Evolutionary conservation across 306 rosid species (phyloP).

Genomic region (Lagenaria siceraria): DNA sequence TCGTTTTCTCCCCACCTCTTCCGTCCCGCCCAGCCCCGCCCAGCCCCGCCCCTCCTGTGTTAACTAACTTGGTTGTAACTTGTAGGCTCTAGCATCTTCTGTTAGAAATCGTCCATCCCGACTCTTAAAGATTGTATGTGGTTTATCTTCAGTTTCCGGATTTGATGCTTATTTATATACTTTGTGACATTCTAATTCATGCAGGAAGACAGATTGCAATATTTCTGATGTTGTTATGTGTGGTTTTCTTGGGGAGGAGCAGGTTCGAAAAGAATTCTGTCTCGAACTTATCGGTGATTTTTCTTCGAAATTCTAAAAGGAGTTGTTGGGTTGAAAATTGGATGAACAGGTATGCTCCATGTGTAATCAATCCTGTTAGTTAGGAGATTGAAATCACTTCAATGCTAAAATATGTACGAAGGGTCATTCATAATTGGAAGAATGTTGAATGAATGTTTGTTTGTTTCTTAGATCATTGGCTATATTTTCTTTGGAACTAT

Average conservation of each 20-base stretch:
- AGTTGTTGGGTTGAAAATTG: conserved; percentile 1
- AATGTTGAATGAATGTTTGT: background rate
- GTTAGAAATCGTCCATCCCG: conserved; percentile 15
- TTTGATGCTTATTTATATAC: background rate
- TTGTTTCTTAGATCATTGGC: background rate
- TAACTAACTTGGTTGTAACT: conserved; percentile 34
- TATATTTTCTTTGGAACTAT: background rate
- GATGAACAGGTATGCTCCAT: background rate
- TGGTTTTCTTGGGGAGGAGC: background rate
- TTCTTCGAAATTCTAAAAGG: background rate
- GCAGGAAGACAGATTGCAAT: background rate
- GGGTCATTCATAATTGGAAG: background rate
- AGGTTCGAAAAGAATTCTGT: background rate
- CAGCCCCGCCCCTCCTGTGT: conserved; percentile 4
- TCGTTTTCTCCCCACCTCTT: background rate
- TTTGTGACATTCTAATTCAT: background rate
- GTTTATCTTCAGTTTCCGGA: conserved; percentile 21
- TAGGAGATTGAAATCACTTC: background rate
- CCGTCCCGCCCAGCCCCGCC: background rate
- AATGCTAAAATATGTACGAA: background rate
- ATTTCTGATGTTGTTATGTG: background rate
- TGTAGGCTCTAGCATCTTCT: conserved; percentile 37
- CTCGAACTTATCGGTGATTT: background rate
- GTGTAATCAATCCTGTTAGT: background rate
- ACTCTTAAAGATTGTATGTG: conserved; percentile 3